Base-by-base conservation (phyloP, 805 yeast genomes). In the Candida nitratophila region DNA sequence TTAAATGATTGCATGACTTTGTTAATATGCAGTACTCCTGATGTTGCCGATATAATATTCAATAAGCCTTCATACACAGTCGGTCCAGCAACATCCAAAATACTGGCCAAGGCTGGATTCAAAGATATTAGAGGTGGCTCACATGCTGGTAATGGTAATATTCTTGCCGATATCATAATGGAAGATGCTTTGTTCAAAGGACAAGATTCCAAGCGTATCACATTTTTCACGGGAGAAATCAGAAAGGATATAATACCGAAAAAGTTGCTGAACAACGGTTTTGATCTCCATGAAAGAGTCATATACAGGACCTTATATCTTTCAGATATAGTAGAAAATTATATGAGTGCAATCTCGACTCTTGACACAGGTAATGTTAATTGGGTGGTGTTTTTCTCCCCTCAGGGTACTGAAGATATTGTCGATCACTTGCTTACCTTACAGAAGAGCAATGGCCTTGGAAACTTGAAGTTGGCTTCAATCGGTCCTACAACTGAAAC, bases 401-500 rank as follows among this genome's bases (percentile, higher is more conserved):
- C 96, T 0, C 95, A 93, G 53, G 96, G 96, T 0, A 83, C 95
- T 0, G 75, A 73, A 26, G 68, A 62, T 1, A 81, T 89, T 12
- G 75, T 86, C 4, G 62, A 72, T 10, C 70, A 71, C 47, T 47
- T 62, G 19, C 46, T 43, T 27, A 17, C 31, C 3, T 36, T 44
- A 2, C 17, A 42, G 4, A 44, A 77, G n/a, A 59, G 56, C 40
- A 40, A 37, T 12, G 41, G n/a, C 22, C 12, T 41, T 0, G 39
- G 45, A 3, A 45, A 51, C 1, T 60, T 69, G 37, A 72, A 69
- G 40, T 65, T 88, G 15, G 96, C 95, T 0, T 80, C 90, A 3
- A 91, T 91, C 46, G 98, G 98, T 0, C 97, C 97, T 2, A 91
- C 97, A 0, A 91, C 98, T 11, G 79, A 83, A 44, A 70, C 67